Evolutionary conservation across 177 flowering plant genomes (phyloP), one percentile per base, ranked within the genome.

Genomic region (Vitis hybrid): DNA sequence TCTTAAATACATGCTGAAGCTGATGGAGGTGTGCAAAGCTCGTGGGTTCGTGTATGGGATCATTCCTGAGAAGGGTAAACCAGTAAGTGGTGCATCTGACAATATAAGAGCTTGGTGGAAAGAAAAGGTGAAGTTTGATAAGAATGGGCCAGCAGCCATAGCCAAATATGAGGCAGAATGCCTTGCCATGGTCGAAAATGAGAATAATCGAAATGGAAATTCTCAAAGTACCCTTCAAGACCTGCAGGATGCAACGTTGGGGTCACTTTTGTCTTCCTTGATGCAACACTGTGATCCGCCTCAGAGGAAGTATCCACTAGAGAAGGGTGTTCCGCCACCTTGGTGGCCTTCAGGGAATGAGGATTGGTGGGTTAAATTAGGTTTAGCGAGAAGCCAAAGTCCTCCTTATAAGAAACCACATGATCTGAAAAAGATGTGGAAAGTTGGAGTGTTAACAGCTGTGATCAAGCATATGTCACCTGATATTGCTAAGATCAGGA

Each of bases 381-480:
- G 86, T 16, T 64, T 85, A 10, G 84, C 84, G 1, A 74, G 51
- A 62, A 84, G 84, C n/a, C 89, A 84, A 66, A 69, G 74, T 26
- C 87, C 90, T 29, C 91, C 86, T 39, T 89, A 89, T 70, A 87
- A 81, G 76, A 89, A 89, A 74, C 94, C 94, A 2, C 97, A 91
- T 78, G 94, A 88, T 73, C 73, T 91, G 73, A 91, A 91, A 76
- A 91, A 91, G 83, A 80, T 84, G 78, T 91, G 97, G 97, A 91
- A 91, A 74, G 94, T 91, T 50, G 89, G 93, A 19, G 97, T 91
- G 10, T 78, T 91, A 68, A 87, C 91, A 5, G 89, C 90, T 31
- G 94, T 91, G 20, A 88, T 91, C 62, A 91, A 87, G 77, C 94
- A 90, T 62, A 88, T 91, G 91, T 89, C 92, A n/a, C 94, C 92